Evolutionary conservation across 1,284 basidiomycete genomes (phyloP), one percentile per base, ranked within the genome.

Genomic region (Apiotrichum gamsii): DNA sequence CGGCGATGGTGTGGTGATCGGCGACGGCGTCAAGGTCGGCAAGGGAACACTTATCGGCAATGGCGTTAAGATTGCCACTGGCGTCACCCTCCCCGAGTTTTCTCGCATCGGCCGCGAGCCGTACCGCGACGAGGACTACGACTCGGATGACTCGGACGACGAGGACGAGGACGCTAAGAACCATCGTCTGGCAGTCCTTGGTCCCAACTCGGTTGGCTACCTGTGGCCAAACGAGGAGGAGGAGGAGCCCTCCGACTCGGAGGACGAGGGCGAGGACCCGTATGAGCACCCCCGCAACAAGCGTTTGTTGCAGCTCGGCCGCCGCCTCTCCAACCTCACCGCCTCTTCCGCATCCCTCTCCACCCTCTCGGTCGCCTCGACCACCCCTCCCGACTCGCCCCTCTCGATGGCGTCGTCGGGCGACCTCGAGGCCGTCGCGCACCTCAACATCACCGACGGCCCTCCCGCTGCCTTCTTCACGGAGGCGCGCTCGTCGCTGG

Each of bases 81-180:
- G 80, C 24, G 85, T 85, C n/a, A 74, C 69, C 43, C 64, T 96
- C 29, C 72, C 75, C 20, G 79, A 81, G 19, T 91, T 87, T 61
- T 80, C 83, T 57, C 77, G 88, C 45, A 75, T 97, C 36, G 90
- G 70, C 72, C 77, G 51, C 82, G 77, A 82, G 59, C 82, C 86
- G 59, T 85, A 87, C 44, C 78, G 83, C 52, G 83, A 82, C 39
- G 85, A 88, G 58, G 83, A 81, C 30, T 82, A 78, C 43, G 80
- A 80, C 23, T 77, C 78, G 4, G 79, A 80, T 18, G 75, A 76
- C 4, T 74, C 75, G 74, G 76, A 74, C 30, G 72, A 72, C 4
- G 64, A 67, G 37, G 70, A 70, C 13, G 60, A 64, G 13, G 66
- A 65, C 15, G 73, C 70, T 14, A 46, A 55, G 54, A 33, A 54